Base-by-base conservation (phyloP, 225 moss, liverwort and hornwort species). In the Anthoceros angustus region DNA sequence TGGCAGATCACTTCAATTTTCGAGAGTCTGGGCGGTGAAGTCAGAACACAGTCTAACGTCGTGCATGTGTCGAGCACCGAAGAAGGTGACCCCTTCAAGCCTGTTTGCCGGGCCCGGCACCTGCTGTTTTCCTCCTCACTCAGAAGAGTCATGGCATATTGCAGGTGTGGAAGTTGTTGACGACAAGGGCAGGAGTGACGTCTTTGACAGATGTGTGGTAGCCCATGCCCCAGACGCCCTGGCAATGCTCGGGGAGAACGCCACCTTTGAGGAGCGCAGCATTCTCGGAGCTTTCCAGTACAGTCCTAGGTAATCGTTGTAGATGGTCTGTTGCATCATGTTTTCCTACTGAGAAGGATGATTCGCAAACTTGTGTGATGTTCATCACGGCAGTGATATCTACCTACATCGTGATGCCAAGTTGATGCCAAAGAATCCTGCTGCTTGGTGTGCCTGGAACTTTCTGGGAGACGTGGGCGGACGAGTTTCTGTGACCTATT, bases 371-470 rank as follows among this genome's bases (percentile, higher is more conserved):
- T 42, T 25, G 25, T 66, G 63, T 5, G 26, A 11, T 62, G 12
- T 63, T 8, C 40, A 12, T 24, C 20, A 24, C 18, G 55, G 64
- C 79, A 92, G 89, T 70, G 87, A 78, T 18, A 80, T 86, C n/a
- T 89, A 87, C 61, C 63, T 93, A 11, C 93, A 93, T 45, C 87
- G 93, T 40, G 93, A 93, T 48, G 70, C 65, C 42, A 67, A 75
- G 24, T 69, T 79, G 63, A 89, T 93, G 93, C 87, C 93, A 63
- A 74, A 68, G 63, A 93, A 69, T 69, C 66, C 14, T 55, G 84
- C 87, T 43, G 93, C 93, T 5, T 90, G 93, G 93, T 73, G 78
- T 69, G 87, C 93, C 20, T 93, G 93, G 93, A 93, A 93, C 64
- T 93, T 93, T 62, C 77, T 93, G 62, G 93, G 93, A 45, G 86